Conservation (phyloP, 176 grass and related monocot species). For the Metroxylon sagu region DNA sequence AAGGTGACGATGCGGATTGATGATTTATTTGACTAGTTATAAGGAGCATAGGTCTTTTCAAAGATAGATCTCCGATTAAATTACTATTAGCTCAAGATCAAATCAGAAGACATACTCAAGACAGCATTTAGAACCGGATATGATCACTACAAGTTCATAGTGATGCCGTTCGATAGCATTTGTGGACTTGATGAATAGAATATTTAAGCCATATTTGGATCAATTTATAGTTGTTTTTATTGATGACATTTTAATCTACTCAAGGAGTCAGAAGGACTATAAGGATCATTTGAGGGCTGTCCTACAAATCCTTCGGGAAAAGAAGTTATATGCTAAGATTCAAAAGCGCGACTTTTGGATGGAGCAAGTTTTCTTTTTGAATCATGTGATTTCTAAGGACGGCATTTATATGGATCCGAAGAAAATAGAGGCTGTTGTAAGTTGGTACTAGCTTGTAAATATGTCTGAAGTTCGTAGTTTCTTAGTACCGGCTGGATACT, state of each 20-base stretch:
- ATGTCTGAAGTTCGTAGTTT: no score
- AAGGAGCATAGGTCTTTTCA: not conserved
- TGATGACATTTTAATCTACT: not conserved
- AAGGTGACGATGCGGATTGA: no score
- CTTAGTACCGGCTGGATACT: no score
- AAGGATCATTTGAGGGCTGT: not conserved
- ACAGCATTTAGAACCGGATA: not conserved
- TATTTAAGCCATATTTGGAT: not conserved
- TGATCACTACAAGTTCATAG: not conserved
- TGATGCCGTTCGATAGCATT: not conserved
- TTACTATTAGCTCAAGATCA: no score
- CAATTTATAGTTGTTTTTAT: not conserved
- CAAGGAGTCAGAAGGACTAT: not conserved
- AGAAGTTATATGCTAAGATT: not conserved
- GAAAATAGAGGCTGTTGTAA: no score
- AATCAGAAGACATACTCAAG: not conserved
- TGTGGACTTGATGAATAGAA: not conserved
- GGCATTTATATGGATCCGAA: no score
- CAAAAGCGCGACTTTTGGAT: no score
- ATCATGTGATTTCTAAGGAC: no score
- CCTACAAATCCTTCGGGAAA: not conserved
- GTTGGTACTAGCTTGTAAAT: no score
- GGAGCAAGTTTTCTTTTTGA: no score
- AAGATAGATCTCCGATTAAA: not conserved
- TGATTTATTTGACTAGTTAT: not conserved